phyloP scores from a whole-genome alignment of 352 stramenopile species.

The Lagenidium giganteum region DNA sequence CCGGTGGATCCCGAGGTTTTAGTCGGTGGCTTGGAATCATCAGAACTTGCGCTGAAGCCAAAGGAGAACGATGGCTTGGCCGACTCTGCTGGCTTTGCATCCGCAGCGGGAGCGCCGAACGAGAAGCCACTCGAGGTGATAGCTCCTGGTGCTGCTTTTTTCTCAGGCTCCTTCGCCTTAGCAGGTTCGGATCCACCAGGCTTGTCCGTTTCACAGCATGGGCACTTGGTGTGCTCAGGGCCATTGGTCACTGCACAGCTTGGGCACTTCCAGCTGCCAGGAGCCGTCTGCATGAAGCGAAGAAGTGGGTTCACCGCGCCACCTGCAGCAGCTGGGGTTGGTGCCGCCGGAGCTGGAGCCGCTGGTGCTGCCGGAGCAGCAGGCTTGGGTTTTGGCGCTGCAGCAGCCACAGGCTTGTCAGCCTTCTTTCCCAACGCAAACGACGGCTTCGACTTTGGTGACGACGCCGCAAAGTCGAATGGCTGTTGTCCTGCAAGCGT shows the following conservation, averaged over 20 bases:
- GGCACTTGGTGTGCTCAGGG: conserved; percentile 52
- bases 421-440: no score
- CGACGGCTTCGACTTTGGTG: conserved; percentile 16
- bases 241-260: conserved; percentile 71
- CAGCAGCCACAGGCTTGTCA: conserved; percentile 14
- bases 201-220: conserved; percentile 69
- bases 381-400: conserved; percentile 17
- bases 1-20: no score
- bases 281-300: conserved; percentile 24
- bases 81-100: conserved; percentile 5
- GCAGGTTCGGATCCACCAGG: conserved; percentile 13
- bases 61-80: conserved; percentile 22
- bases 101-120: conserved; percentile 15
- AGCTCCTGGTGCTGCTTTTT: background rate
- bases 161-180: conserved; percentile 1
- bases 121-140: conserved; percentile 18
- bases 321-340: background rate
- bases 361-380: conserved; percentile 2
- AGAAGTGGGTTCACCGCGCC: conserved; percentile 19
- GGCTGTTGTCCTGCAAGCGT: no score
- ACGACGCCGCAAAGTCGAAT: no score
- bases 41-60: conserved; percentile 3
- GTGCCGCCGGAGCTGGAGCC: conserved; percentile 9
- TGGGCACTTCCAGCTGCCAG: conserved; percentile 78
- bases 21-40: no score